phyloP scores from a whole-genome alignment of 495 filamentous ascomycete species.

The Tuber umbilicatum region DNA sequence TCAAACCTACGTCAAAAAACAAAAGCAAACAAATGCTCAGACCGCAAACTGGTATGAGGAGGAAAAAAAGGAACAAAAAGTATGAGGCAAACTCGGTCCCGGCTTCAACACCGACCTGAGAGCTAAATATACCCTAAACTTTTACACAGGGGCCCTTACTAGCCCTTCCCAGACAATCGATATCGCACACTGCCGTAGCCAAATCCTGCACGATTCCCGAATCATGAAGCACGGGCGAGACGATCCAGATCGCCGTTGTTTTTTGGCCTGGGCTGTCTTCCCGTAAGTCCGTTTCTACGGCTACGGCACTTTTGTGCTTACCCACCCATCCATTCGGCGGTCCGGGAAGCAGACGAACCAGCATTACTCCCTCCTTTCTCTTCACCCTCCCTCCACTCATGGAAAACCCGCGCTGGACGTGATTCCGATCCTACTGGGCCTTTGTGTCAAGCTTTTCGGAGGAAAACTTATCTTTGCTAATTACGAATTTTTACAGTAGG shows the following conservation, averaged over 20 bases:
- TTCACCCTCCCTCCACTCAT: not conserved
- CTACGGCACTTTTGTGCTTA: not conserved
- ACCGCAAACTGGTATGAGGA: not conserved
- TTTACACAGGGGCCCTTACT: not conserved
- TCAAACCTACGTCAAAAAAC: not conserved
- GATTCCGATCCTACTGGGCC: not conserved
- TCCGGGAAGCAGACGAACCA: not conserved
- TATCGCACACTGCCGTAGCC: not conserved
- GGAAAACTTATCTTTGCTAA: not conserved
- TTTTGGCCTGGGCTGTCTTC: not conserved
- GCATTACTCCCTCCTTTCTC: not conserved
- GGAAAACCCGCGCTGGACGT: not conserved
- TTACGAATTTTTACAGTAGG: not conserved
- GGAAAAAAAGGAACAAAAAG: not conserved
- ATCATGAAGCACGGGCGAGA: not conserved
- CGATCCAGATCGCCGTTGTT: not conserved
- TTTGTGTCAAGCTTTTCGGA: not conserved
- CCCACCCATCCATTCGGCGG: not conserved
- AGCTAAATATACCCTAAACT: conserved; percentile 1
- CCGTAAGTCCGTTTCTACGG: not conserved
- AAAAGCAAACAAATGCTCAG: not conserved
- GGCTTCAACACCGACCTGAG: not conserved
- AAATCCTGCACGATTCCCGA: not conserved
- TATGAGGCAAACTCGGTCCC: not conserved
- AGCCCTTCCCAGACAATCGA: not conserved